Evolutionary conservation across 2,329 filamentous ascomycete genomes (phyloP), one percentile per base, ranked within the genome.

Genomic region (Colletotrichum sansevieriae): DNA sequence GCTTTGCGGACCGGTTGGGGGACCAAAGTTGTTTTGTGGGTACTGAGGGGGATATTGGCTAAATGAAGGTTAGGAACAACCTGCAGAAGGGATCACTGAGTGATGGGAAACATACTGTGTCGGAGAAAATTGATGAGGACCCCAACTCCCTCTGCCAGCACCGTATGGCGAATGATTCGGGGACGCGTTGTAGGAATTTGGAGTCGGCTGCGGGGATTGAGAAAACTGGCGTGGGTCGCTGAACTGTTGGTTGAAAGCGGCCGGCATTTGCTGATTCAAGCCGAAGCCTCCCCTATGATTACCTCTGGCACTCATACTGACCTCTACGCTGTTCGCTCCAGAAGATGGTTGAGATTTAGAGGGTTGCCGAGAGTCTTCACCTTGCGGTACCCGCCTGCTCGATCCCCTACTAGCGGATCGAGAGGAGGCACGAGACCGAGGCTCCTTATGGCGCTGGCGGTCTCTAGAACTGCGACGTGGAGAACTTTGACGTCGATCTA

Each of bases 31-130:
- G 47, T 82, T 81, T 69, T 88, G 86, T 47, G 86, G 81, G 74
- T 91, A 90, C 29, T 87, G 85, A 35, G 89, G 84, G 20, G 87
- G 84, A 49, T 90, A 91, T 78, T 90, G 90, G 35, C 88, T 90
- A 80, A 68, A 59, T 55, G 67, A 65, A 55, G 39, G 57, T 66
- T 8, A 66, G 63, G 29, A 57, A 39, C 6, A 44, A 44, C 12
- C n/a, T 9, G 39, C 56, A 10, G 35, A 46, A 15, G 35, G 10
- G 20, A 55, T 60, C 33, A 55, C n/a, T 8, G 33, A 33, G 39
- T 54, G 43, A 41, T 41, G 54, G 20, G 11, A 59, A 47, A 70
- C 67, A 55, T 77, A 78, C 76, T 73, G 75, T 68, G 74, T 72
- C 57, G 82, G 78, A 13, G 80, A 82, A 65, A 77, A 80, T 68